These are phyloP conservation scores for Climacium dendroides DNA, from an alignment of 225 moss, liverwort and hornwort species.

Conservation along the genomic window DNA sequence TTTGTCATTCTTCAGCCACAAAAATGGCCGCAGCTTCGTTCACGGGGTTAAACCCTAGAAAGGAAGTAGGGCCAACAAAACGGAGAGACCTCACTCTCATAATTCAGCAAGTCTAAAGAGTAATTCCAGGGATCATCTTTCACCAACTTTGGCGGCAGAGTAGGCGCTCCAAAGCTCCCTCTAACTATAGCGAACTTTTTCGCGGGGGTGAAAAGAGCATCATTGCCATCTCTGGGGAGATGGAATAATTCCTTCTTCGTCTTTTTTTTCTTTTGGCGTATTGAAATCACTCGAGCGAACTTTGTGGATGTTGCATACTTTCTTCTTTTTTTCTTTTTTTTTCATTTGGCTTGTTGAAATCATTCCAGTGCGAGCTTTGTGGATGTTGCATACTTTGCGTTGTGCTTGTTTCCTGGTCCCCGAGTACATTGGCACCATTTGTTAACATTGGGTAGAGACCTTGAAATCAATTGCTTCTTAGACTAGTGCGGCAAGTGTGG, in stretches of 20 bases:
- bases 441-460: neutral
- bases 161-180: neutral
- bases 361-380: neutral
- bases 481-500: neutral
- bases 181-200: neutral
- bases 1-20: too few species aligned
- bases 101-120: neutral
- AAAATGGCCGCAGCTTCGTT: too few species aligned
- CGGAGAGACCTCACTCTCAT: neutral
- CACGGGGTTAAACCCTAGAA: too few species aligned
- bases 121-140: neutral
- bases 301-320: too few species aligned
- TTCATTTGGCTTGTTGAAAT: neutral
- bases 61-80: neutral
- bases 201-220: too few species aligned
- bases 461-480: neutral
- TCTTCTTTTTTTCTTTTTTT: neutral
- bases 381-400: neutral
- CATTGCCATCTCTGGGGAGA: neutral
- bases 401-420: neutral
- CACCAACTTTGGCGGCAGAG: neutral
- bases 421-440: neutral
- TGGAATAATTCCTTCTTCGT: neutral
- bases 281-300: too few species aligned
- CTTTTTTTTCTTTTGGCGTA: too few species aligned